Percentiles rank a stretch among this genome's conserved stretches.
Evolutionary conservation across 176 grass and related monocot species (phyloP).

Genomic region (Eragrostis curvula): DNA sequence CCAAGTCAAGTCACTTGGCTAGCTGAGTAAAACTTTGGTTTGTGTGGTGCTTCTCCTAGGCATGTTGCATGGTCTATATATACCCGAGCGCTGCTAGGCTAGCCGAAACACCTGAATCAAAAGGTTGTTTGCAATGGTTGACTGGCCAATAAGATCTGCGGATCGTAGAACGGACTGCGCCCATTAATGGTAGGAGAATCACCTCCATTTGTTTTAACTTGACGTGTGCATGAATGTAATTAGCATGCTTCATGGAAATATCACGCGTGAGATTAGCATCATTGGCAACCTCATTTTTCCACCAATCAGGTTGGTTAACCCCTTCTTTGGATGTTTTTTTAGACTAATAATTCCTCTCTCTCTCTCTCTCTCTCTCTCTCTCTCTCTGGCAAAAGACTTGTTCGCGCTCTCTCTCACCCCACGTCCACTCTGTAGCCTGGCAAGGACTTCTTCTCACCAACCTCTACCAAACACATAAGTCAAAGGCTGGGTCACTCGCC

Average conservation of each 20-base stretch:
- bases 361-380: not conserved
- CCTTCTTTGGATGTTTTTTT: not conserved
- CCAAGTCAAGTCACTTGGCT: not conserved
- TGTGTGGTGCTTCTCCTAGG: not conserved
- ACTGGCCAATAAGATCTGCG: not conserved
- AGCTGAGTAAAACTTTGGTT: not conserved
- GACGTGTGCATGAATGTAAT: not conserved
- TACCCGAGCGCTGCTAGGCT: not conserved
- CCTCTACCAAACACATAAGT: not conserved
- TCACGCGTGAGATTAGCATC: not conserved
- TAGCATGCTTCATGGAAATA: not conserved
- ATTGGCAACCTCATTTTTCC: not conserved
- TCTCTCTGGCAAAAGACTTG: no score
- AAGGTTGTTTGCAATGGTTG: not conserved
- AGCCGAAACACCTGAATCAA: not conserved
- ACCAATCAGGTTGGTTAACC: not conserved
- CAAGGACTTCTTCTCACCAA: not conserved
- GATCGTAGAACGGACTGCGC: not conserved
- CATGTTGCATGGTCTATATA: not conserved
- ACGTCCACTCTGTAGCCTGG: no score
- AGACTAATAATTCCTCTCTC: not conserved
- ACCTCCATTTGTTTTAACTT: no score
- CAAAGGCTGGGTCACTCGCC: not conserved
- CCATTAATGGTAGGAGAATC: no score
- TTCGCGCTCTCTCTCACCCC: no score